These are phyloP conservation scores for Cercospora janseana DNA, from an alignment of 2,329 filamentous ascomycete species.

Conservation along the genomic window DNA sequence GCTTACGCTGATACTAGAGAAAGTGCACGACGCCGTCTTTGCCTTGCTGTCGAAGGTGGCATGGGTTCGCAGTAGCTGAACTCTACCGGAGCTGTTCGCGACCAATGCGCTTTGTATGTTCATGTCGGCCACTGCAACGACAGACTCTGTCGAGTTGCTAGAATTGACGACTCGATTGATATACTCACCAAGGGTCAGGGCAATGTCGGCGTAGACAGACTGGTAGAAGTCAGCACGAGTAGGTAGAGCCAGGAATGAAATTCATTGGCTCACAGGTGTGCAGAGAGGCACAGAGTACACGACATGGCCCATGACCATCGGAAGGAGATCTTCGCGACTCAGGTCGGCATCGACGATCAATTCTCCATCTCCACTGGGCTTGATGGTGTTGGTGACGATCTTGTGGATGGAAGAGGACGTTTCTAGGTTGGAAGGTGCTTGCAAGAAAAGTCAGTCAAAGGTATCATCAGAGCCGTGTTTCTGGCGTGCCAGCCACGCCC, in stretches of 20 bases:
- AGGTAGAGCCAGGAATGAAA: background rate
- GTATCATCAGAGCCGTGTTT: too few relatives aligned
- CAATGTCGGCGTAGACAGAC: slow-evolving; percentile 39
- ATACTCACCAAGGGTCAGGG: slow-evolving; percentile 36
- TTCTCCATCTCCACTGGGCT: slow-evolving; percentile 26
- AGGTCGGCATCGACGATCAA: slow-evolving; percentile 44
- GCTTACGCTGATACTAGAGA: slow-evolving; percentile 6
- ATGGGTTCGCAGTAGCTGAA: slow-evolving; percentile 15
- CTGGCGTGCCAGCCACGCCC: too few relatives aligned
- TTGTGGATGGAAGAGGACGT: slow-evolving; percentile 42
- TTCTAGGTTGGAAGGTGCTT: slow-evolving; percentile 21
- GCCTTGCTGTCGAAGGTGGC: slow-evolving; percentile 11
- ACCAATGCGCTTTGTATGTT: slow-evolving; percentile 37
- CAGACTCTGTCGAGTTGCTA: slow-evolving; percentile 10
- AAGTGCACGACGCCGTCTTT: slow-evolving; percentile 9
- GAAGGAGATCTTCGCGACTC: slow-evolving; percentile 41
- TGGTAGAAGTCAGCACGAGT: background rate
- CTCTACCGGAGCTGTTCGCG: slow-evolving; percentile 18
- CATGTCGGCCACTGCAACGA: slow-evolving; percentile 44
- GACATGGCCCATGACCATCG: slow-evolving; percentile 47
- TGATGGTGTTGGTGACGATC: slow-evolving; percentile 39
- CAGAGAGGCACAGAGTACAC: slow-evolving; percentile 41
- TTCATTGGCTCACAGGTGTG: slow-evolving; percentile 34
- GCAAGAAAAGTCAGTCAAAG: too few relatives aligned
- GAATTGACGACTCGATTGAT: slow-evolving; percentile 2